Percentiles rank a stretch among this genome's conserved stretches.
Conservation (phyloP, 2,329 filamentous ascomycete genomes). For the Boeremia lycopersici region DNA sequence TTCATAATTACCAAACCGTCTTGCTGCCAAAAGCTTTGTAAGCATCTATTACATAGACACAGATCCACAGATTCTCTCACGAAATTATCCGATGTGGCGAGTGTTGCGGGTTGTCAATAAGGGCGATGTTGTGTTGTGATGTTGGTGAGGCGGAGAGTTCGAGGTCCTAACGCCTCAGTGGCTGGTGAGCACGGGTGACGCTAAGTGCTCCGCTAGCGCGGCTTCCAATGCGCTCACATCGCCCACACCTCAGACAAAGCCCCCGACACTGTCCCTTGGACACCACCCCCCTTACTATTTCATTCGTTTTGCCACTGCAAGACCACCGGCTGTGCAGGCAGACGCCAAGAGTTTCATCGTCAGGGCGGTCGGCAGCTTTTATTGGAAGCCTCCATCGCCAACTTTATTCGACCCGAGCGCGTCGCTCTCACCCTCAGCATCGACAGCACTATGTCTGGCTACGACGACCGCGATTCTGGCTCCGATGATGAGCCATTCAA, state of each 20-base stretch:
- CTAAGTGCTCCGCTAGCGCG: conserved; percentile 25
- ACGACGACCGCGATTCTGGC: conserved; percentile 34
- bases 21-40: too few relatives aligned
- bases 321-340: background rate
- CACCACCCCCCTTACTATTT: background rate
- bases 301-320: background rate
- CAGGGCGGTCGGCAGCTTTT: background rate
- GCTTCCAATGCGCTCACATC: conserved; percentile 25
- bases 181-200: conserved; percentile 9
- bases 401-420: conserved; percentile 14
- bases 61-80: too few relatives aligned
- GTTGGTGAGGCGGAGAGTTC: background rate
- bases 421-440: conserved; percentile 8
- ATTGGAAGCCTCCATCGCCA: conserved; percentile 10
- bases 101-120: background rate
- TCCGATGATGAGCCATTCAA: conserved; percentile 87
- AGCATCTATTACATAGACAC: too few relatives aligned
- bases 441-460: conserved; percentile 35
- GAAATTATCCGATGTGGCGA: background rate
- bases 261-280: conserved; percentile 11
- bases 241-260: conserved; percentile 23
- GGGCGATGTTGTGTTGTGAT: background rate
- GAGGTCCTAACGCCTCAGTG: background rate
- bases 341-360: conserved; percentile 2
- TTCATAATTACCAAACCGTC: too few relatives aligned